Evolutionary conservation across 2,329 filamentous ascomycete genomes (phyloP), one percentile per base, ranked within the genome.

Genomic region (Ambrosiella xylebori): DNA sequence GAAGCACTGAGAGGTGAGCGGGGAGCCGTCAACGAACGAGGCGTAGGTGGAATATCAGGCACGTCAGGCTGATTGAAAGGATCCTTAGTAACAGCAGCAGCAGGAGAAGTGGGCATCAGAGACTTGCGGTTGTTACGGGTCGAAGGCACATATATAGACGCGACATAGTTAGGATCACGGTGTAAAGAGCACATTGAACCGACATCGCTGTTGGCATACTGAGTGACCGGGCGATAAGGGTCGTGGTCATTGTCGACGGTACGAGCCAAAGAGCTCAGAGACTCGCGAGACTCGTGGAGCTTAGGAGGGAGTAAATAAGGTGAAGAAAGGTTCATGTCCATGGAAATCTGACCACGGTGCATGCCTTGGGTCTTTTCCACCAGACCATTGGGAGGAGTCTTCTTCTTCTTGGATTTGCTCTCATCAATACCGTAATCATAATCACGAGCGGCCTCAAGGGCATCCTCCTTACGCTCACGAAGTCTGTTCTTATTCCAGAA

Each of bases 231-330:
- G 55, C 88, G 81, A 71, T 96, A 97, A 40, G 89, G 91, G 68
- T 96, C 91, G 65, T 94, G 85, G 57, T 83, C 79, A 63, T 81
- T 78, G 59, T 82, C 77, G 51, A 91, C 77, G 1, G 84, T 85
- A 57, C 85, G 82, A 35, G 89, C 86, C 63, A 97, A 75, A 2
- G 89, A 94, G 68, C 90, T 83, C 62, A 97, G 75, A 4, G 91
- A 96, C 64, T 95, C 89, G 50, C 81, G 80, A 0, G 91, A 96
- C 65, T 80, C 76, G 47, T 93, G 82, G 17, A 91, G 67, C 57
- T 81, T 82, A 1, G 87, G 86, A 3, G 93, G 90, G n/a, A 97
- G 76, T n/a, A 98, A 78, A 68, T 97, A 98, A 1, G 93, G 93
- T 64, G 84, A 93, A 39, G 80, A 81, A 53, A 90, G 75, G 66